Evolutionary conservation across 2,329 filamentous ascomycete species (phyloP).

Genomic region (Ophiobolus disseminans): DNA sequence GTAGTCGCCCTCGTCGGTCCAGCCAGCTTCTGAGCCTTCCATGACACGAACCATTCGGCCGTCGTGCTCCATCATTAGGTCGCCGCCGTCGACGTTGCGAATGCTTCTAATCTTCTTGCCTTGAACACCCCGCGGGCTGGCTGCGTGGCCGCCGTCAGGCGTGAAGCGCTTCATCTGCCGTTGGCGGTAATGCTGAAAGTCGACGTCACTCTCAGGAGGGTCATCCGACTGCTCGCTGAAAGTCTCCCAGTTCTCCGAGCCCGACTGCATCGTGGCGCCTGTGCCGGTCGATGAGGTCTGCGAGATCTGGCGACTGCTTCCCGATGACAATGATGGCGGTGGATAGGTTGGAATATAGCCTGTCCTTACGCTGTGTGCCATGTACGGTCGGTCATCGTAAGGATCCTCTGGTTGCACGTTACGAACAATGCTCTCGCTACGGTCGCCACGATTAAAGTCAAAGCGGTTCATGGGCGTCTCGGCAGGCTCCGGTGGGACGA

Average conservation of each 20-base stretch:
- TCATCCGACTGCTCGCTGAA: slow-evolving; percentile 85
- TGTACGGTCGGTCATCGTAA: slow-evolving; percentile 68
- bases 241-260: slow-evolving; percentile 97
- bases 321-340: slow-evolving; percentile 34
- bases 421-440: slow-evolving; percentile 65
- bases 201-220: slow-evolving; percentile 69
- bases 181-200: slow-evolving; percentile 79
- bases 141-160: slow-evolving; percentile 45
- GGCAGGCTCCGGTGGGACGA: slow-evolving; percentile 58
- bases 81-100: slow-evolving; percentile 54
- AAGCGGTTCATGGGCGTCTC: slow-evolving; percentile 55
- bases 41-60: slow-evolving; percentile 54
- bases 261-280: slow-evolving; percentile 71
- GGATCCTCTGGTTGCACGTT: slow-evolving; percentile 78
- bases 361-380: slow-evolving; percentile 41
- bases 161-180: slow-evolving; percentile 70
- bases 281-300: slow-evolving; percentile 61
- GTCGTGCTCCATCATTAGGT: slow-evolving; percentile 50
- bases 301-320: slow-evolving; percentile 70
- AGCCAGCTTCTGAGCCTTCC: slow-evolving; percentile 60
- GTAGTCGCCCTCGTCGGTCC: slow-evolving; percentile 59
- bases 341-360: slow-evolving; percentile 35
- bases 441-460: slow-evolving; percentile 51
- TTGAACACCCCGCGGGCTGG: slow-evolving; percentile 40
- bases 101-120: slow-evolving; percentile 53